Percentiles rank a stretch among this genome's conserved stretches.
Conservation (phyloP, 2,329 filamentous ascomycete genomes). For the Paraconiothyrium brasiliense region DNA sequence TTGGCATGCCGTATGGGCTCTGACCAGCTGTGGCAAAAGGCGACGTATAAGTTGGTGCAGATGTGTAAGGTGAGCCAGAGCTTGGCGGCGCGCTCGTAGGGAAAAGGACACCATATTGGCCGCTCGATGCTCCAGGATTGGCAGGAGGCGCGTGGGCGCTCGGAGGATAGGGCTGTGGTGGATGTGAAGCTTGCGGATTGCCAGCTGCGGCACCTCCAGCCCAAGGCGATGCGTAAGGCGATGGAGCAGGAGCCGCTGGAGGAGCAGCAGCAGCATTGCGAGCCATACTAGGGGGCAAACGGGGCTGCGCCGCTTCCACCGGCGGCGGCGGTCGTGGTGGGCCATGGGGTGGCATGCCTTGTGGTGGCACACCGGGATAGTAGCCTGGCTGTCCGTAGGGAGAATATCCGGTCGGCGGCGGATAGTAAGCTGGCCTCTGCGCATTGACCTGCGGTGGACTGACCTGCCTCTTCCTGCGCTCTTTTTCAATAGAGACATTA, state of each 20-base stretch:
- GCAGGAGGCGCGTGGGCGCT: constrained; percentile 37
- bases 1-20: constrained; percentile 40
- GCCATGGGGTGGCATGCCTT: constrained; percentile 41
- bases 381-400: constrained; percentile 39
- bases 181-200: constrained; percentile 35
- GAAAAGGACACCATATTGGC: constrained; percentile 47
- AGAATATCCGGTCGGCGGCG: constrained; percentile 41
- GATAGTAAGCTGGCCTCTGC: constrained; percentile 45
- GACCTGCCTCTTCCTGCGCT: constrained; percentile 61
- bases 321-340: constrained; percentile 42
- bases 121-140: constrained; percentile 34
- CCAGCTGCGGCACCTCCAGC: constrained; percentile 41
- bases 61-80: constrained; percentile 29
- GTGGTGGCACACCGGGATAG: constrained; percentile 42
- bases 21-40: constrained; percentile 41
- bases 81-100: constrained; percentile 42
- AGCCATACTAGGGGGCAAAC: constrained; percentile 49
- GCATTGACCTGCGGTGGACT: constrained; percentile 53
- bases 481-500: constrained; percentile 68
- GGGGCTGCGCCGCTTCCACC: constrained; percentile 35
- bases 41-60: constrained; percentile 38
- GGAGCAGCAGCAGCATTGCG: constrained; percentile 37
- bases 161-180: constrained; percentile 43
- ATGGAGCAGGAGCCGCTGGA: constrained; percentile 39
- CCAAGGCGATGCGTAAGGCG: constrained; percentile 50